Base-by-base conservation (phyloP, 345 rosid species). In the Eucalyptus curtisii region DNA sequence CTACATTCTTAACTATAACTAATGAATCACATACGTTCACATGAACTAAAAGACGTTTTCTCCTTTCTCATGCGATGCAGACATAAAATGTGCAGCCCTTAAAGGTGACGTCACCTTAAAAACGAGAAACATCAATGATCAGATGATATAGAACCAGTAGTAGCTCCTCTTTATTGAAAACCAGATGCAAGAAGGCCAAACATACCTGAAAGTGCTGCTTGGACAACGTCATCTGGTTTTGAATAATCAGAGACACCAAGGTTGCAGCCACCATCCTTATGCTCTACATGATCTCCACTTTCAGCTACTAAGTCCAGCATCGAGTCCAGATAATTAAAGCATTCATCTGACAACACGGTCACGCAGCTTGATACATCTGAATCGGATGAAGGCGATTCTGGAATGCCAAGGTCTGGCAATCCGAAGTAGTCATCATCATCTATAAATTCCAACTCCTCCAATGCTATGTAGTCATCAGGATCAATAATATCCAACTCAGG, bases 341-440 rank as follows among this genome's bases (percentile, higher is more conserved):
- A 92, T 87, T 92, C 95, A 84, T 88, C 92, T 1, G 96, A 95
- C 89, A 94, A 92, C 88, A 91, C 61, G 88, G 93, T 91, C 86
- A 90, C 2, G 87, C 93, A 88, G 68, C 96, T 95, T 25, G 97
- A 94, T 90, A 89, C 91, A 24, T 91, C 93, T 2, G 95, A 93
- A 90, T 93, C 89, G 12, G 95, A 95, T 53, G 94, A 90, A 49
- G 90, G 88, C 4, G 92, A 92, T 81, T 42, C 57, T 27, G 93
- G 93, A 76, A 42, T 55, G 37, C 57, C 90, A 59, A 95, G 95
- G 91, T 94, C 97, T 22, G 4, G n/a, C 90, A 93, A 53, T 88
- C 92, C 94, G 89, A 95, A 55, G 93, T 37, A 95, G 88, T 92
- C 91, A 40, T 90, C 96, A 50, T 86, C 27, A 48, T 22, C 86